These are phyloP conservation scores for Aethionema arabicum DNA, from an alignment of 345 rosid species.

Conservation along the genomic window DNA sequence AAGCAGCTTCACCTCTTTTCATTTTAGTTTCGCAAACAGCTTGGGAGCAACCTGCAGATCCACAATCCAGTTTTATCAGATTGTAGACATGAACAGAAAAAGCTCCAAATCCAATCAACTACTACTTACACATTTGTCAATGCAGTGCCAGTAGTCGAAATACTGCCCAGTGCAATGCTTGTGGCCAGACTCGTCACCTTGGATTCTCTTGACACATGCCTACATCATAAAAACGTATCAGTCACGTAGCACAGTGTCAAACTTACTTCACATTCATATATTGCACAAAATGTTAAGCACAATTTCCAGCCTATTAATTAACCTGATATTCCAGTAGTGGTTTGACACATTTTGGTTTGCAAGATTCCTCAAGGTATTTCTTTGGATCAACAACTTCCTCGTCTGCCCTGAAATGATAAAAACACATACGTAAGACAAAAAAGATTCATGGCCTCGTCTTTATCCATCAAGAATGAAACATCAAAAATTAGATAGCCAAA, in stretches of 20 bases:
- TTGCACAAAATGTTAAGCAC: not conserved
- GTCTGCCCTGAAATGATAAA: slow-evolving; percentile 45
- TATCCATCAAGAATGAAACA: slow-evolving; percentile 1
- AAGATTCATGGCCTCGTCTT: not conserved
- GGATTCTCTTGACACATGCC: slow-evolving; percentile 92
- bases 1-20: slow-evolving; percentile 28
- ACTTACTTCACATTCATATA: not conserved
- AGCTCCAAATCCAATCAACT: not conserved
- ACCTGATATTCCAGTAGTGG: slow-evolving; percentile 51
- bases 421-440: not conserved
- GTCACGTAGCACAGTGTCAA: not conserved
- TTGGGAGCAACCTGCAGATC: slow-evolving; percentile 63
- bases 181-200: slow-evolving; percentile 75
- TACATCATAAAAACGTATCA: slow-evolving; percentile 34
- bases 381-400: slow-evolving; percentile 53
- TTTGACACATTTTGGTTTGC: slow-evolving; percentile 56
- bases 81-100: not conserved
- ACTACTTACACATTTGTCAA: slow-evolving; percentile 80
- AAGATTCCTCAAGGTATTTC: slow-evolving; percentile 53
- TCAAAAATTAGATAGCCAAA: not conserved
- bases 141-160: slow-evolving; percentile 76
- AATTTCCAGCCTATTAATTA: not conserved
- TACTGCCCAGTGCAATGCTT: slow-evolving; percentile 95
- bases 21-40: slow-evolving; percentile 59
- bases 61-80: slow-evolving; percentile 9